Conservation (phyloP, 148 eudicot species). For the Bassia scoparia region DNA sequence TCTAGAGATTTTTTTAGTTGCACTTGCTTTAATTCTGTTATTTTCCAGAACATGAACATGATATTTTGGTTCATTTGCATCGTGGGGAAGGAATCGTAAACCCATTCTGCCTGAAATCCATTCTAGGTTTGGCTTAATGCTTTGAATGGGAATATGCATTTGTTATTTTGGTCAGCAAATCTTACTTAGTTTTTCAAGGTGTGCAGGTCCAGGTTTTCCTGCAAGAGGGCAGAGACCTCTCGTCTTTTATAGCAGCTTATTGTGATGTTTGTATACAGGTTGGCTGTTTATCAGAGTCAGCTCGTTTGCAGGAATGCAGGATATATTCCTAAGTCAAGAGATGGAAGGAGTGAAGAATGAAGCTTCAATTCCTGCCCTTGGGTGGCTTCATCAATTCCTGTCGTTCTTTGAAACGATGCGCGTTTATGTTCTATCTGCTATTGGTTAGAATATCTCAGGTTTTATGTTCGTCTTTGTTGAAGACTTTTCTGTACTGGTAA, state of each 20-base stretch:
- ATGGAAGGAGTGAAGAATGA: constrained; percentile 17
- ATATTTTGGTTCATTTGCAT: background rate
- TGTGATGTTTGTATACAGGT: constrained; percentile 79
- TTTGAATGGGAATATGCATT: background rate
- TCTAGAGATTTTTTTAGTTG: background rate
- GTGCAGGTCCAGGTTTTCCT: constrained; percentile 93
- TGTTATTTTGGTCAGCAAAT: constrained; percentile 10
- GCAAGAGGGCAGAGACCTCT: constrained; percentile 48
- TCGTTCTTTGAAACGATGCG: background rate
- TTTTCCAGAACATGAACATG: background rate
- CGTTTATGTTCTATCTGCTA: no score
- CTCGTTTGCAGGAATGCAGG: constrained; percentile 54
- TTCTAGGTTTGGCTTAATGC: constrained; percentile 1
- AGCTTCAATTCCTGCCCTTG: background rate
- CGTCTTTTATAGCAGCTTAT: constrained; percentile 55
- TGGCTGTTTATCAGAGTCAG: constrained; percentile 42
- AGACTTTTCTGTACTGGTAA: no score
- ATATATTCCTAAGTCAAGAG: constrained; percentile 16
- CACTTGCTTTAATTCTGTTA: constrained; percentile 6
- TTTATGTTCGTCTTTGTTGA: no score
- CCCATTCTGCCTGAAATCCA: background rate
- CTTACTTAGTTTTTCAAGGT: constrained; percentile 52
- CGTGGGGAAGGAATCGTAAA: background rate
- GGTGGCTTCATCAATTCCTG: background rate
- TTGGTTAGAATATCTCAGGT: no score